Percentiles rank a stretch among this genome's conserved stretches.
Conservation (phyloP, 108 stramenopile species). For the Pseudonitzschia multiseries region DNA sequence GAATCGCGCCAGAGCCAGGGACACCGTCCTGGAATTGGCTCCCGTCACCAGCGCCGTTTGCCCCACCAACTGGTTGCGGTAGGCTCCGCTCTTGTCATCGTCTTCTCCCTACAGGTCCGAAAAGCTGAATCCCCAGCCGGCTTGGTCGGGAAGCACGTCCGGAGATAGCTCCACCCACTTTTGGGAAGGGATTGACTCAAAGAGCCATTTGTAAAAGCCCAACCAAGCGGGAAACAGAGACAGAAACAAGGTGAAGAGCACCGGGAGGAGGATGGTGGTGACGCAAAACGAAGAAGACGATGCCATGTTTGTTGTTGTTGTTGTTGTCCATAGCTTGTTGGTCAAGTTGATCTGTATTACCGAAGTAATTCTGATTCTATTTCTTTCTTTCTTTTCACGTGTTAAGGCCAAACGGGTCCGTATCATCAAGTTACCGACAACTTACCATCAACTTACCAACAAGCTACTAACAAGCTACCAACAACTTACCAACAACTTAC, state of each 20-base stretch:
- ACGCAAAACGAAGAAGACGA: not conserved
- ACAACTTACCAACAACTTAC: too few relatives aligned
- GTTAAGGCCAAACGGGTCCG: too few relatives aligned
- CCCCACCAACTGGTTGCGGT: conserved; percentile 29
- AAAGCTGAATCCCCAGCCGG: conserved; percentile 8
- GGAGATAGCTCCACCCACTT: not conserved
- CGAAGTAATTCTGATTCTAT: too few relatives aligned
- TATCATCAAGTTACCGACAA: too few relatives aligned
- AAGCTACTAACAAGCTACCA: too few relatives aligned
- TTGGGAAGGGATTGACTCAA: not conserved
- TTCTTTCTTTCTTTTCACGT: too few relatives aligned
- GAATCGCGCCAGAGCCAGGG: conserved; percentile 38
- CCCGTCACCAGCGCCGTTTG: conserved; percentile 60
- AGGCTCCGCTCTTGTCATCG: not conserved
- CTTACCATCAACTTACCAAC: too few relatives aligned
- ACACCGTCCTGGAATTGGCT: conserved; percentile 56
- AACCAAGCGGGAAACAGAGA: not conserved
- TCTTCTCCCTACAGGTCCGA: not conserved
- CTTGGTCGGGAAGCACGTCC: not conserved
- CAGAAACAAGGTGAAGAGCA: not conserved
- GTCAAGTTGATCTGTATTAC: too few relatives aligned
- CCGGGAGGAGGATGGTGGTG: not conserved
- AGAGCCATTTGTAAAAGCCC: conserved; percentile 9
- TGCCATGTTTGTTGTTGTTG: not conserved
- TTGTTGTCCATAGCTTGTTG: too few relatives aligned